Evolutionary conservation across 2,329 filamentous ascomycete genomes (phyloP), one percentile per base, ranked within the genome.

Genomic region (Cladophialophora bantiana): DNA sequence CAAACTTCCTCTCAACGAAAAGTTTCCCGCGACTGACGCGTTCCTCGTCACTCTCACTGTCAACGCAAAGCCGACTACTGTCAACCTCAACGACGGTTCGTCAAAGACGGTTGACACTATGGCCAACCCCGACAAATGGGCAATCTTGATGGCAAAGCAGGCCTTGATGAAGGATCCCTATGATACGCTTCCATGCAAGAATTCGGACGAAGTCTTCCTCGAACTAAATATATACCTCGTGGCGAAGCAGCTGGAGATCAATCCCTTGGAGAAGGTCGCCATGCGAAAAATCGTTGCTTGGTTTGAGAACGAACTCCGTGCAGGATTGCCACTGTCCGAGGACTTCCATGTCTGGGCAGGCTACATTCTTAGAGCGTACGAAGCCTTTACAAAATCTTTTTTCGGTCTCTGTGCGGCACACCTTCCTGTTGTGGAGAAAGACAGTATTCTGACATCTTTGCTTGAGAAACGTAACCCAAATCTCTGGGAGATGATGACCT

Each of bases 101-200:
- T n/a, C 15, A 5, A 35, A 42, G 26, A 42, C 18, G n/a, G n/a
- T n/a, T 5, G 59, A 54, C 40, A 54, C 48, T 34, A 45, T 67
- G 13, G 60, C 59, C 18, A 67, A 59, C 34, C 9, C 50, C 9
- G 18, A 60, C 10, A 67, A 67, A 36, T 67, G 65, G 65, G 35
- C 55, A 15, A 45, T 50, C 5, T 48, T 60, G 26, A 35, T 40
- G 38, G 26, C 15, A 18, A 59, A 67, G 15, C 65, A 67, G 40
- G 35, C 42, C 18, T n/a, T 36, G 26, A 40, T 64, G 45, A 56
- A 50, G 7, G 56, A 55, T 18, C 48, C 60, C 7, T 64, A 68
- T 18, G 57, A 62, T 18, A 15, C 36, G 4, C 31, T 31, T 26
- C 15, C 57, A n/a, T 65, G 65, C 38, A 48, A 32, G 20, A 36